Base-by-base conservation (phyloP, 805 yeast species). In the Hermanozyma aechmeae region DNA sequence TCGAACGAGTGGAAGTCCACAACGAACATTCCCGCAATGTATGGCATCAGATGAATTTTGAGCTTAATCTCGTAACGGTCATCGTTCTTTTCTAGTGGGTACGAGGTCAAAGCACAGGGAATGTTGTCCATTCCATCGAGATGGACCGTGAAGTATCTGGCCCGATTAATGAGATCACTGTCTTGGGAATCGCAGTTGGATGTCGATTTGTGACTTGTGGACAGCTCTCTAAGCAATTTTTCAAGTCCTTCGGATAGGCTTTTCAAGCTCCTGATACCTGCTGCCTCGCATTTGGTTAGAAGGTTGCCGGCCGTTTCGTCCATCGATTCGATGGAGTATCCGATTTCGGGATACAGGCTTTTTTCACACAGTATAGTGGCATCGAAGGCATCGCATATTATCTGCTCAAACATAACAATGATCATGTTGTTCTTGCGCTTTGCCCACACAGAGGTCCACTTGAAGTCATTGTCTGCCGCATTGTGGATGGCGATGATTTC, bases 371-470 rank as follows among this genome's bases (percentile, higher is more conserved):
- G 43, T 14, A 45, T 33, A 23, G 38, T 39, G 7, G 46, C 37
- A 17, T 50, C 52, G 23, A 50, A 46, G 0, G 54, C 54, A 42
- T 63, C 68, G 38, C 69, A 61, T 4, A 63, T 82, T 16, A 86
- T 84, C 47, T 84, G 92, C 46, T 86, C 95, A 47, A 87, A 78
- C 60, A 84, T 84, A 59, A 92, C 77, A 28, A 85, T 79, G 30
- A 86, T 67, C 31, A 82, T 53, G 25, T 72, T 72, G 3, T 77
- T 78, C 40, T 77, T 75, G 34, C 74, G 62, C 44, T 86, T 86
- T 1, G 92, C 94, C 96, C 96, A 89, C 32, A 87, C 53, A 0
- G 95, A 81, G 8, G 95, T 86, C 81, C 94, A 78, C 1, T 87
- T 81, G 34, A 71, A 59, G 16, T 68, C 68, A 27, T 68, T 68